Conservation (phyloP, 768 basidiomycete genomes). For the Tulasnella sp. region DNA sequence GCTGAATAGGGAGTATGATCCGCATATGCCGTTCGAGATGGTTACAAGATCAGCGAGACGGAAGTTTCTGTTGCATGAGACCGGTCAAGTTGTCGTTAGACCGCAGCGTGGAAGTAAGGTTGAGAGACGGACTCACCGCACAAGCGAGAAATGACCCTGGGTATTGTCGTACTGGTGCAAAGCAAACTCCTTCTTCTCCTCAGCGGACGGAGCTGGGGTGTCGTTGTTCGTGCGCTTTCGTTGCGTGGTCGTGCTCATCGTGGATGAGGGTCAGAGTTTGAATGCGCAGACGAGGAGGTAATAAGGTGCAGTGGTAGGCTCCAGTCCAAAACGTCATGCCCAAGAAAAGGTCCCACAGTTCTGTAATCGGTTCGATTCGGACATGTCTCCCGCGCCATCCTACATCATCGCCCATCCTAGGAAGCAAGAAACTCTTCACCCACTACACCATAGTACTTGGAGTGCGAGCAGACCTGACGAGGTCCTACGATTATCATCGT, state of each 20-base stretch:
- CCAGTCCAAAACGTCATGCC: neutral
- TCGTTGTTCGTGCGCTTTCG: neutral
- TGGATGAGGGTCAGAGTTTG: neutral
- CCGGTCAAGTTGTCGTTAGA: constrained; percentile 18
- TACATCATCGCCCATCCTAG: too few relatives aligned
- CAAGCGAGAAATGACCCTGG: constrained; percentile 94
- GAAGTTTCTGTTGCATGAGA: constrained; percentile 68
- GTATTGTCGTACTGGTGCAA: constrained; percentile 79
- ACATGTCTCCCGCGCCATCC: neutral
- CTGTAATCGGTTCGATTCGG: neutral
- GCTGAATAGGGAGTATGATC: constrained; percentile 87
- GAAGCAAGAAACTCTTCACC: too few relatives aligned
- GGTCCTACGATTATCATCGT: too few relatives aligned
- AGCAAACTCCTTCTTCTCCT: constrained; percentile 29
- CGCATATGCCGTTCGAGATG: constrained; percentile 98
- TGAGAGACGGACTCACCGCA: constrained; percentile 65
- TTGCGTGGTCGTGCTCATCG: constrained; percentile 7
- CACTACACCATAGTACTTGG: too few relatives aligned
- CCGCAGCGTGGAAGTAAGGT: neutral
- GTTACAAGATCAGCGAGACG: constrained; percentile 96
- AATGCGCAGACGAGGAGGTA: neutral
- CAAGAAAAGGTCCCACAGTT: neutral
- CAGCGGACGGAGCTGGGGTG: neutral
- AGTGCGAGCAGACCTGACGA: too few relatives aligned
- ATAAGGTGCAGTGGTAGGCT: neutral